Conservation (phyloP, 176 grass and related monocot genomes). For the Avena insularis region DNA sequence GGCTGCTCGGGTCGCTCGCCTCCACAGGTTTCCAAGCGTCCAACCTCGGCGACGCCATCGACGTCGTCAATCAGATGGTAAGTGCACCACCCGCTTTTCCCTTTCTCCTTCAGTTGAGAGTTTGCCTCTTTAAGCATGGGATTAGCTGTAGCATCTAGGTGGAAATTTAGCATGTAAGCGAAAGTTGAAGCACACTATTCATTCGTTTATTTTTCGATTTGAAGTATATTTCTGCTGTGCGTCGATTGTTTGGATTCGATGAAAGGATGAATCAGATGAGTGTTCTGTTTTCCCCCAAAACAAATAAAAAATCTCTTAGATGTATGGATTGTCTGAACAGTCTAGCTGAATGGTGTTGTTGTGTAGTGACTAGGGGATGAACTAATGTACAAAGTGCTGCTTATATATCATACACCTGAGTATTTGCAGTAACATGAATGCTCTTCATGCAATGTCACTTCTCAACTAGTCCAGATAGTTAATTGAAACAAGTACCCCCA, state of each 20-base stretch:
- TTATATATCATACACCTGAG: too few relatives aligned
- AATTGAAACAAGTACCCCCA: too few relatives aligned
- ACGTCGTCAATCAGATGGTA: conserved; percentile 87
- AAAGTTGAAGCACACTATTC: not conserved
- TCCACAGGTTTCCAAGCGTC: conserved; percentile 81
- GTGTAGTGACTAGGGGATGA: not conserved
- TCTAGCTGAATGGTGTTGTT: not conserved
- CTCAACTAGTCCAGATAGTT: too few relatives aligned
- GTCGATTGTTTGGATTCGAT: not conserved
- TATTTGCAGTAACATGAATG: too few relatives aligned
- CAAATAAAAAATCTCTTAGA: too few relatives aligned
- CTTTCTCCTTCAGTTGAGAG: not conserved
- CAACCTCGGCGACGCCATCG: conserved; percentile 77
- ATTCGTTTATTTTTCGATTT: not conserved
- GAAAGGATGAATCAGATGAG: not conserved
- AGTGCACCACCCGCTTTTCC: not conserved
- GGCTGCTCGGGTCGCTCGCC: conserved; percentile 61
- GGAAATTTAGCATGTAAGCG: not conserved
- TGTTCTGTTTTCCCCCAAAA: not conserved
- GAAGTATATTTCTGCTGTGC: not conserved
- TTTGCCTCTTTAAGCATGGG: not conserved
- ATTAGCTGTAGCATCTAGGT: not conserved
- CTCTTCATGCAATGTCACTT: too few relatives aligned
- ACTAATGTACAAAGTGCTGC: too few relatives aligned
- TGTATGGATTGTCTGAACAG: not conserved